Percentiles rank a stretch among this genome's conserved stretches.
These are phyloP conservation scores for Brassica napus DNA, from an alignment of 345 rosid genomes.

Conservation along the genomic window DNA sequence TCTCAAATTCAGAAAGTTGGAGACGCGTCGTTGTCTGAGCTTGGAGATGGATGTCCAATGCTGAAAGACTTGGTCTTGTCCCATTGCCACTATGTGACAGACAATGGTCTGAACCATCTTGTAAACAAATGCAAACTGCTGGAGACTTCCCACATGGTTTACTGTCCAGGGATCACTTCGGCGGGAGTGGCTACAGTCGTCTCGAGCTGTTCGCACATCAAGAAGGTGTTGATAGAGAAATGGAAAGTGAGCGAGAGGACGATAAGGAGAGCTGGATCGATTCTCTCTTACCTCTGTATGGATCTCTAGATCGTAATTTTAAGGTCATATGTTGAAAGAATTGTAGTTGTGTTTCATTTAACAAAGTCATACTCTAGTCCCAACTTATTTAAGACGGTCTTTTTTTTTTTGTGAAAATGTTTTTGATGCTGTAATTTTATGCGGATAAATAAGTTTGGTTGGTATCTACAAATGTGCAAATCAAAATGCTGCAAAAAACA, in stretches of 20 bases:
- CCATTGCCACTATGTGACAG: constrained; percentile 74
- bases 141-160: constrained; percentile 82
- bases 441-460: background rate
- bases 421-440: background rate
- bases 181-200: constrained; percentile 84
- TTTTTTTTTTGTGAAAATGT: background rate
- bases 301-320: constrained; percentile 51
- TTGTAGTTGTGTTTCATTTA: background rate
- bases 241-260: constrained; percentile 88
- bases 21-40: constrained; percentile 70
- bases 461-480: background rate
- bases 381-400: background rate
- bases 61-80: constrained; percentile 82
- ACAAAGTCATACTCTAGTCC: background rate
- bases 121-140: constrained; percentile 61
- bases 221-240: constrained; percentile 82
- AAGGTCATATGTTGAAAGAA: background rate
- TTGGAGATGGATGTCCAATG: constrained; percentile 82
- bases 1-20: constrained; percentile 58
- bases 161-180: constrained; percentile 70
- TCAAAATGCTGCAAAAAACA: constrained; percentile 45
- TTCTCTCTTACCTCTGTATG: constrained; percentile 70
- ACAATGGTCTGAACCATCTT: constrained; percentile 74
- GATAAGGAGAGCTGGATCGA: constrained; percentile 68
- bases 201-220: constrained; percentile 76